Evolutionary conservation across 225 moss, liverwort and hornwort genomes (phyloP).

Genomic region (Lunularia cruciata): DNA sequence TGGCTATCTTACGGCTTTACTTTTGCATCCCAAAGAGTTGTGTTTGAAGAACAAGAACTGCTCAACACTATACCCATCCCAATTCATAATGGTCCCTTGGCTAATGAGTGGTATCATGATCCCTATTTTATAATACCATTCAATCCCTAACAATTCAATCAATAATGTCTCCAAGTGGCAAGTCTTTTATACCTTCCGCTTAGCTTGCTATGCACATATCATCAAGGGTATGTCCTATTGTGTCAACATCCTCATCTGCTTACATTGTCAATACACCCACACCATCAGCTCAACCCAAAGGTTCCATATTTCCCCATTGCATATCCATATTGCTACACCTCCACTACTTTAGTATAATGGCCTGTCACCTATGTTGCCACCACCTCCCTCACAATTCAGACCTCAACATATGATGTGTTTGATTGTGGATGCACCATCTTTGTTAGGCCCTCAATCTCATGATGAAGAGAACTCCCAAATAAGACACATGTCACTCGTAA

Average conservation of each 20-base stretch:
- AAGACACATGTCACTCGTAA: too few species aligned
- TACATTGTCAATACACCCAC: not conserved
- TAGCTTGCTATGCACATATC: not conserved
- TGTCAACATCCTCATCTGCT: not conserved
- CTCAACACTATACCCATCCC: not conserved
- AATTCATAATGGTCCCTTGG: not conserved
- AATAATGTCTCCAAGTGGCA: too few species aligned
- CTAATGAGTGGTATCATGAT: not conserved
- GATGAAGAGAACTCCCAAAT: too few species aligned
- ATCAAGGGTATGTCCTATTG: not conserved
- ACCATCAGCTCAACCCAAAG: not conserved
- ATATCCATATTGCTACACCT: too few species aligned
- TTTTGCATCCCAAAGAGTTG: not conserved
- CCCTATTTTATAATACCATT: not conserved
- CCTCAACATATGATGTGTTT: too few species aligned
- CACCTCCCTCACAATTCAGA: too few species aligned
- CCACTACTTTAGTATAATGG: too few species aligned
- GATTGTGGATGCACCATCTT: too few species aligned
- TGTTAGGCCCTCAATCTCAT: too few species aligned
- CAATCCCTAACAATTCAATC: not conserved
- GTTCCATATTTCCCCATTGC: too few species aligned
- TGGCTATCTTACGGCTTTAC: not conserved
- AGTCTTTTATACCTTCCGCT: too few species aligned
- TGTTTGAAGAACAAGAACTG: not conserved
- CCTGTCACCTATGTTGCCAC: too few species aligned